Percentiles rank a stretch among this genome's conserved stretches.
phyloP scores from a whole-genome alignment of 768 basidiomycete genomes.

The Hypsizygus marmoreus region DNA sequence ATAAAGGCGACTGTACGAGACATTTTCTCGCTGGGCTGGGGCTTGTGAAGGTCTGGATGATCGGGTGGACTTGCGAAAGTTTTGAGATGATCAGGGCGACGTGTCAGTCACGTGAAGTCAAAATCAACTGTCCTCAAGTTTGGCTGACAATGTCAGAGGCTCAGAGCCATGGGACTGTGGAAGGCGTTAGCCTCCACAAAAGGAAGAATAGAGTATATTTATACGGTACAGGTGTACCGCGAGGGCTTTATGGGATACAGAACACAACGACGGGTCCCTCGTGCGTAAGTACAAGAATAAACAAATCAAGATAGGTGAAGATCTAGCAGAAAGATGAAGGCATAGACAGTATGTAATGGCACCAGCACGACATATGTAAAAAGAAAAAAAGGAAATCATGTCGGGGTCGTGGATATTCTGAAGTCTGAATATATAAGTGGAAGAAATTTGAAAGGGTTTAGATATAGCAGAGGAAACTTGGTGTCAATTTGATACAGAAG shows the following conservation, averaged over 20 bases:
- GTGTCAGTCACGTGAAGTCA: constrained; percentile 18
- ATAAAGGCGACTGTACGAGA: constrained; percentile 19
- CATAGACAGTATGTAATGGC: no score
- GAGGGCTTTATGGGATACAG: constrained; percentile 6
- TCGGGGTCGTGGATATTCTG: neutral
- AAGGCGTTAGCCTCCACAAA: neutral
- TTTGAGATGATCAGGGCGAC: constrained; percentile 1
- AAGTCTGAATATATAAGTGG: neutral
- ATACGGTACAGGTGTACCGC: constrained; percentile 8
- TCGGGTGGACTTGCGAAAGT: neutral
- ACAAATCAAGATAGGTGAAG: neutral
- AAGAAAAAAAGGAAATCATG: neutral
- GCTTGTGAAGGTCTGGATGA: neutral
- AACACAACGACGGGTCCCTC: neutral
- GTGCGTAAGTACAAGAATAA: constrained; percentile 4
- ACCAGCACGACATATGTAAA: neutral
- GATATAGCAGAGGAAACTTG: neutral
- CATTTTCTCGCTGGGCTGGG: constrained; percentile 9
- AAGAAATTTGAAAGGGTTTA: neutral
- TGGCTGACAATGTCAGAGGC: no score
- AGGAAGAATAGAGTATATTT: neutral
- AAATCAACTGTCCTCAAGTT: neutral
- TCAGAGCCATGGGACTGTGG: no score
- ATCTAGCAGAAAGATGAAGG: no score
- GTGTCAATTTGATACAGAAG: constrained; percentile 1